Evolutionary conservation across 2,329 filamentous ascomycete species (phyloP), one percentile per base, ranked within the genome.

Genomic region (Cladosporium cucumerinum): DNA sequence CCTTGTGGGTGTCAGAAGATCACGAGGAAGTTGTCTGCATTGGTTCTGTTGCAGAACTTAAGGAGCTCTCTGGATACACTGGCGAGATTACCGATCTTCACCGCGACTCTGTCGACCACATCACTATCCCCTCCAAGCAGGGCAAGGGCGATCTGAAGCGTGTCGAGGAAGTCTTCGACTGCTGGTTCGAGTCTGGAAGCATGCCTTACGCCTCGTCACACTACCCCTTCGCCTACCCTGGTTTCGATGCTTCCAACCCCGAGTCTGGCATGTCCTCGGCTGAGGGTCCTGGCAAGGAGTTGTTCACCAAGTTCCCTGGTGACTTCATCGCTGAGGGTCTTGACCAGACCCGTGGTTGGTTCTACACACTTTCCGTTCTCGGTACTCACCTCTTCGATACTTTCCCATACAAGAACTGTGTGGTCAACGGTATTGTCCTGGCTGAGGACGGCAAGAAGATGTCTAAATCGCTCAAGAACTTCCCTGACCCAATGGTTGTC

Each of bases 361-460:
- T 97, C 79, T 97, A 98, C 77, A 97, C 93, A 1, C 80, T 97
- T 67, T 87, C 92, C 23, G 92, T 97, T 11, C 82, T 98, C 57
- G 93, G 93, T 36, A 95, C 91, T 8, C 91, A 96, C 75, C 84
- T 97, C 4, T 96, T 95, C 72, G 90, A 90, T 51, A 85, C 87
- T 39, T 87, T 93, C 2, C 93, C 94, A 0, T 97, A 97, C 84
- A 89, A 95, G 80, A 97, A 97, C 76, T 96, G 92, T 72, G 91
- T 97, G n/a, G 93, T 97, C 67, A 97, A 96, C 74, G 93, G 93
- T 58, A 95, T 97, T 68, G 93, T 97, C 5, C 84, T 97, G 48
- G 93, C 93, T 0, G 93, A 96, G 76, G 92, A 97, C 73, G 94
- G 94, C 64, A 97, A 97, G 83, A 98, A 98, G 83, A 98, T 98